phyloP scores from a whole-genome alignment of 164 flowering plant species.

The Tetrastigma voinierianum region DNA sequence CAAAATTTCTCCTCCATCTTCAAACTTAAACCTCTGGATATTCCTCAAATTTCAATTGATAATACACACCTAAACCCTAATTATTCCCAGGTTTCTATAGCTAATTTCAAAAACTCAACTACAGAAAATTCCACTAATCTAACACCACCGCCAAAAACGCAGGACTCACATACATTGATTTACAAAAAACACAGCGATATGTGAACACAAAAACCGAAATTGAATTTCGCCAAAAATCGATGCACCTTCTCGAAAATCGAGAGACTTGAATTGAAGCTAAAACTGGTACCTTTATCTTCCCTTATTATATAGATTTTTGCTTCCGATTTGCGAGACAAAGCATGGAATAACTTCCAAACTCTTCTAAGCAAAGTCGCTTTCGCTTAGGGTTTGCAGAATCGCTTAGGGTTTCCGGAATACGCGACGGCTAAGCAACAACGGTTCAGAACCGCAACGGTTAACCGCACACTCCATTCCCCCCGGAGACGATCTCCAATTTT shows the following conservation, averaged over 20 bases:
- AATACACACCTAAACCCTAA: no score
- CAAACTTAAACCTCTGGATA: no score
- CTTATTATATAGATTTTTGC: constrained; percentile 9
- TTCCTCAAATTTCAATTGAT: no score
- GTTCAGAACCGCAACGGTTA: constrained; percentile 10
- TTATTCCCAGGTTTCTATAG: no score
- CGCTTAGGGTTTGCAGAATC: constrained; percentile 19
- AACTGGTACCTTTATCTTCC: constrained; percentile 13
- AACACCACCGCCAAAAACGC: no score
- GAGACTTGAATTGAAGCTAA: background rate
- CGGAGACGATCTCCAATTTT: background rate
- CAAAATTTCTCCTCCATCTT: constrained; percentile 3
- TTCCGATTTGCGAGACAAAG: constrained; percentile 17
- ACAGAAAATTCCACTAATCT: no score
- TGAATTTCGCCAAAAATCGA: constrained; percentile 1
- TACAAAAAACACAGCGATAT: background rate
- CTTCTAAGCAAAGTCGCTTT: constrained; percentile 30
- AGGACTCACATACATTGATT: no score
- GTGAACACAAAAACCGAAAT: constrained; percentile 5
- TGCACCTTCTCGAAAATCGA: constrained; percentile 4
- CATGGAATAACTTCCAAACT: constrained; percentile 46
- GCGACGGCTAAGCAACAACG: constrained; percentile 1
- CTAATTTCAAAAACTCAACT: no score
- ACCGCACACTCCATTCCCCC: constrained; percentile 9
- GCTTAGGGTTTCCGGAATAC: constrained; percentile 12